Conservation (phyloP, 2,329 filamentous ascomycete genomes). For the Botrytis pseudocinerea region DNA sequence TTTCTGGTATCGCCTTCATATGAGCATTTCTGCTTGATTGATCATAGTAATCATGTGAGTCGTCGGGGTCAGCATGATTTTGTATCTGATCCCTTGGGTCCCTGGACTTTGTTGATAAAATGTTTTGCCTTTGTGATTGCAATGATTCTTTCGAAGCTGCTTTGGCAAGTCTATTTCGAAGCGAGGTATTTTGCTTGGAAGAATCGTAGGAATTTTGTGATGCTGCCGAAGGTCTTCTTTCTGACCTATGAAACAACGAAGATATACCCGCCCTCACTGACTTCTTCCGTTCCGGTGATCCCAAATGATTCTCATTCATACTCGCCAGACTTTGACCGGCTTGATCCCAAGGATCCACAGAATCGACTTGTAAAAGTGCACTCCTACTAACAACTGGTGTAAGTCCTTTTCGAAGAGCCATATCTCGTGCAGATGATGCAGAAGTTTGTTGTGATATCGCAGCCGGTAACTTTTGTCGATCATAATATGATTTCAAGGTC, state of each 20-base stretch:
- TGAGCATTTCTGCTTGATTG: constrained; percentile 28
- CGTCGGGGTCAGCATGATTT: background rate
- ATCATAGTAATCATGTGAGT: constrained; percentile 37
- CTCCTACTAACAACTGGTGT: constrained; percentile 37
- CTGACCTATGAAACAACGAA: constrained; percentile 37
- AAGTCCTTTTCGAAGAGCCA: constrained; percentile 43
- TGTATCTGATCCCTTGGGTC: constrained; percentile 20
- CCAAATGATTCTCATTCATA: background rate
- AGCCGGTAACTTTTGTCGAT: constrained; percentile 45
- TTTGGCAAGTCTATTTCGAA: constrained; percentile 33
- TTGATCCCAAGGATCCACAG: constrained; percentile 19
- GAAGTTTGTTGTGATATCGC: constrained; percentile 47
- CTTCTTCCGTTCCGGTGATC: constrained; percentile 34
- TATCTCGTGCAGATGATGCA: constrained; percentile 45
- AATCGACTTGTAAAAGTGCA: constrained; percentile 35
- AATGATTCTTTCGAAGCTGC: constrained; percentile 36
- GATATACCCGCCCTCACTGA: constrained; percentile 37
- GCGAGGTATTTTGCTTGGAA: constrained; percentile 22
- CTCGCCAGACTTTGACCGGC: background rate
- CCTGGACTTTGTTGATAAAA: constrained; percentile 31
- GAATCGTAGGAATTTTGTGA: constrained; percentile 23
- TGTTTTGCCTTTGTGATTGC: constrained; percentile 33
- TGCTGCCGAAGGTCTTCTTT: constrained; percentile 26
- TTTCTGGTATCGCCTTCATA: constrained; percentile 37
- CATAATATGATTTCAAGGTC: constrained; percentile 50